A percentile compares a stretch with the other conserved stretches of the same genome.
Conservation (phyloP, 768 basidiomycete genomes). For the Leccinellum rugosiceps region DNA sequence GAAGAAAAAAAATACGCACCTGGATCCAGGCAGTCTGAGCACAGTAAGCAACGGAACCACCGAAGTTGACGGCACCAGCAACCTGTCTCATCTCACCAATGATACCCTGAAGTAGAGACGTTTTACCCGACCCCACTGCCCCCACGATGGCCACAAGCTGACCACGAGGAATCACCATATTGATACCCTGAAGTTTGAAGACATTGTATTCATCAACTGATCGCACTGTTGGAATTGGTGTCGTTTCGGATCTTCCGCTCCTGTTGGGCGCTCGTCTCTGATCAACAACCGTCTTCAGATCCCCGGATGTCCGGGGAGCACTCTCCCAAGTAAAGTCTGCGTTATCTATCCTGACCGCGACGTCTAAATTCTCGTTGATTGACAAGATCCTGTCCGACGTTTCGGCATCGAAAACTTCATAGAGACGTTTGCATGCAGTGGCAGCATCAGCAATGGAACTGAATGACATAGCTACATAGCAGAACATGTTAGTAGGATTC, state of each 20-base stretch:
- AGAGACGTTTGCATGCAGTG: slow-evolving; percentile 69
- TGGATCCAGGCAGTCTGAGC: too few relatives aligned
- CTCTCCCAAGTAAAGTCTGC: slow-evolving; percentile 89
- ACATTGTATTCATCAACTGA: too few relatives aligned
- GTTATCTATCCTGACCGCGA: slow-evolving; percentile 62
- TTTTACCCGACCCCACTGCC: too few relatives aligned
- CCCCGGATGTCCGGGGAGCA: slow-evolving; percentile 55
- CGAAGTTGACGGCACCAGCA: too few relatives aligned
- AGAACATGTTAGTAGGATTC: slow-evolving; percentile 2
- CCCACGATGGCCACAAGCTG: too few relatives aligned
- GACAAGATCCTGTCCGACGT: slow-evolving; percentile 55
- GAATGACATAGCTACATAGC: slow-evolving; percentile 56
- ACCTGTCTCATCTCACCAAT: slow-evolving; percentile 52
- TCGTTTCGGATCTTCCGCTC: slow-evolving; percentile 15
- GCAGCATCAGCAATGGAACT: slow-evolving; percentile 87
- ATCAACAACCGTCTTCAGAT: slow-evolving; percentile 19
- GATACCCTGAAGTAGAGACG: slow-evolving; percentile 41
- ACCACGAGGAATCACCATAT: slow-evolving; percentile 46
- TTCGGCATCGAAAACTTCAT: slow-evolving; percentile 84
- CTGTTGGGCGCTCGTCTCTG: not conserved
- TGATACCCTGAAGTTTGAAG: too few relatives aligned
- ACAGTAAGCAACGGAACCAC: too few relatives aligned
- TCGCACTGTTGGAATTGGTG: slow-evolving; percentile 19
- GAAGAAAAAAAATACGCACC: not conserved
- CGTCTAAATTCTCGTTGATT: slow-evolving; percentile 50